Conservation (phyloP, 2,329 filamentous ascomycete genomes). For the Aschersonia sp. region DNA sequence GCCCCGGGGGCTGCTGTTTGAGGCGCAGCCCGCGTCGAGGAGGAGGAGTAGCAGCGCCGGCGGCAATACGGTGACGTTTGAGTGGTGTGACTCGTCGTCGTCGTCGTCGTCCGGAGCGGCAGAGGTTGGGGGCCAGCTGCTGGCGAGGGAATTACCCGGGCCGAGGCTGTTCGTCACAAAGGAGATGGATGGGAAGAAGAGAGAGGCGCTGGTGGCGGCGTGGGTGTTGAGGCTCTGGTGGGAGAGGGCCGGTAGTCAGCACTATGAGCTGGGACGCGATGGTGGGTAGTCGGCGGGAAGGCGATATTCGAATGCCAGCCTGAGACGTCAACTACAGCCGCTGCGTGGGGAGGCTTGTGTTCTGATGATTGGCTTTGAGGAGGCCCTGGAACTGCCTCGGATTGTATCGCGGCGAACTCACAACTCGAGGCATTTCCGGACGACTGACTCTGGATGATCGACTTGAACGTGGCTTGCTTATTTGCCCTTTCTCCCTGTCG, state of each 20-base stretch:
- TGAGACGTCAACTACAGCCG: background rate
- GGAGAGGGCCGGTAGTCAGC: constrained; percentile 9
- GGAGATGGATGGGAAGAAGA: constrained; percentile 12
- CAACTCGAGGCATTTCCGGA: no score
- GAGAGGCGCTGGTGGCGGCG: constrained; percentile 19
- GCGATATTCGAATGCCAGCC: background rate
- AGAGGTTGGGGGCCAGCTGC: constrained; percentile 5
- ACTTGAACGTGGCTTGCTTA: background rate
- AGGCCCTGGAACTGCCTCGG: no score
- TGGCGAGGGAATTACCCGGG: constrained; percentile 6
- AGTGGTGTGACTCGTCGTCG: constrained; percentile 12
- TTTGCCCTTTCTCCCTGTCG: background rate
- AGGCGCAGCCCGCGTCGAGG: background rate
- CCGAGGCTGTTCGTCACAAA: constrained; percentile 15
- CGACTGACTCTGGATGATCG: background rate
- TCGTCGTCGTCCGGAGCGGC: background rate
- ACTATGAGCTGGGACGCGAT: constrained; percentile 1
- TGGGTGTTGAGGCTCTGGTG: constrained; percentile 21
- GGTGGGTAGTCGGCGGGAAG: background rate
- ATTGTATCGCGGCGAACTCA: no score
- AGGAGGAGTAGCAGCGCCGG: background rate
- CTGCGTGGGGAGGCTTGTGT: no score
- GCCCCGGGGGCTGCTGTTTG: constrained; percentile 14
- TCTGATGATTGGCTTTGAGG: no score
- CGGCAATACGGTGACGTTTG: constrained; percentile 10